Conservation (phyloP, 768 basidiomycete genomes). For the Tephrocybe sp. region DNA sequence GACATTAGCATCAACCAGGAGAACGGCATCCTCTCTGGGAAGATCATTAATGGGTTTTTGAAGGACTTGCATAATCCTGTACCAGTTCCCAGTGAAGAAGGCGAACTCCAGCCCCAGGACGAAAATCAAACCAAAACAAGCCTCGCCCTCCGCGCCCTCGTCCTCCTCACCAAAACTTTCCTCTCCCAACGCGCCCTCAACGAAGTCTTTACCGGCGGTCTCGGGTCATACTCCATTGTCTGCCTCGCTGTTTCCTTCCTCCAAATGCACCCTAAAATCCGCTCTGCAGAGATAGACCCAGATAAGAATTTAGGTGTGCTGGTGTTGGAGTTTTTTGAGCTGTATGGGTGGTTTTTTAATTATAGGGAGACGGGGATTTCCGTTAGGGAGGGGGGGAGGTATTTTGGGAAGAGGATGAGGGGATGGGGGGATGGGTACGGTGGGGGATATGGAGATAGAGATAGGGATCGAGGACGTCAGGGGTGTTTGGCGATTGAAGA, state of each 20-base stretch:
- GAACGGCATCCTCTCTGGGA: conserved; percentile 77
- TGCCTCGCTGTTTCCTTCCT: conserved; percentile 92
- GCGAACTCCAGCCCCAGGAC: background rate
- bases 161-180: conserved; percentile 89
- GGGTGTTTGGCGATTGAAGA: conserved; percentile 86
- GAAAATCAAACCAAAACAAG: conserved; percentile 26
- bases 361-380: conserved; percentile 90
- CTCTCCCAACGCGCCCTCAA: conserved; percentile 90
- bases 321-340: conserved; percentile 95
- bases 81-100: background rate
- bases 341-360: conserved; percentile 91
- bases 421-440: conserved; percentile 57
- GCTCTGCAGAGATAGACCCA: conserved; percentile 83
- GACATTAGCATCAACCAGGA: conserved; percentile 93
- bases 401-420: conserved; percentile 77
- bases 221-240: conserved; percentile 93
- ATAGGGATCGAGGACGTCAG: conserved; percentile 40
- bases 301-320: conserved; percentile 90
- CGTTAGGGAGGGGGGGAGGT: conserved; percentile 81
- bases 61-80: conserved; percentile 45
- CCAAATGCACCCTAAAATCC: conserved; percentile 96
- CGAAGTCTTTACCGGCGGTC: conserved; percentile 94
- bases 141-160: conserved; percentile 77
- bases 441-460: background rate
- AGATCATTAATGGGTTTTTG: conserved; percentile 79